Percentiles rank a stretch among this genome's conserved stretches.
These are phyloP conservation scores for Umbelopsis sp. DNA, from an alignment of 371 early-diverging fungal species.

Conservation along the genomic window DNA sequence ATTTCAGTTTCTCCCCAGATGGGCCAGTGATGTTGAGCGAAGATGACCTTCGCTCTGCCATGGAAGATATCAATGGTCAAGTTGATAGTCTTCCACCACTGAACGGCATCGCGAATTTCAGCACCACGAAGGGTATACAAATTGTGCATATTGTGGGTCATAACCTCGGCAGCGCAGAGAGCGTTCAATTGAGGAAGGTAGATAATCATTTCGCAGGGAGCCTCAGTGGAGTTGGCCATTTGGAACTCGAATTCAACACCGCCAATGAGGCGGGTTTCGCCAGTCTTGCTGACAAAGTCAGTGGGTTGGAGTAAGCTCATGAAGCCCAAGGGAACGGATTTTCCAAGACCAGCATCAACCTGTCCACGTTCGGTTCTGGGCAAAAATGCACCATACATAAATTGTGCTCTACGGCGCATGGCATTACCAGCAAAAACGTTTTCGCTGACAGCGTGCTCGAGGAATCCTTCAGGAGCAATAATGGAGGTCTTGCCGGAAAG, in stretches of 20 bases:
- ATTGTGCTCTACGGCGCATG: conserved; percentile 17
- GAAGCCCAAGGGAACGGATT: background rate
- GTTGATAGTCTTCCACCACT: conserved; percentile 15
- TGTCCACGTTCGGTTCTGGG: background rate
- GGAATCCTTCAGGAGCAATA: conserved; percentile 7
- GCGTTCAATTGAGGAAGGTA: conserved; percentile 2
- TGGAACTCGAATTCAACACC: conserved; percentile 11
- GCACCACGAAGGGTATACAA: conserved; percentile 14
- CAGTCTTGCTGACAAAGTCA: background rate
- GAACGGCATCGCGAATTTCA: conserved; percentile 9
- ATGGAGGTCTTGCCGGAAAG: background rate
- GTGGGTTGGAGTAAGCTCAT: background rate
- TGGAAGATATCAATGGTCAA: background rate
- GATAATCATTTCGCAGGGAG: conserved; percentile 7
- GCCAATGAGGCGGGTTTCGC: background rate
- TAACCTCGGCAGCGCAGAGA: conserved; percentile 14
- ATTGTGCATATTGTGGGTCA: conserved; percentile 17
- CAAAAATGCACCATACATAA: conserved; percentile 2
- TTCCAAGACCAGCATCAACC: conserved; percentile 11
- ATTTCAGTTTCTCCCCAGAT: background rate
- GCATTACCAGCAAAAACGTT: conserved; percentile 4
- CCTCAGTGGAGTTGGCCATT: conserved; percentile 16
- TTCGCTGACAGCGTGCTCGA: conserved; percentile 11
- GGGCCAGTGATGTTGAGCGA: conserved; percentile 15
- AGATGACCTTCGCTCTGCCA: background rate